A percentile compares a stretch with the other conserved stretches of the same genome.
Evolutionary conservation across 176 grass and related monocot species (phyloP).

Genomic region (Bromus sterilis): DNA sequence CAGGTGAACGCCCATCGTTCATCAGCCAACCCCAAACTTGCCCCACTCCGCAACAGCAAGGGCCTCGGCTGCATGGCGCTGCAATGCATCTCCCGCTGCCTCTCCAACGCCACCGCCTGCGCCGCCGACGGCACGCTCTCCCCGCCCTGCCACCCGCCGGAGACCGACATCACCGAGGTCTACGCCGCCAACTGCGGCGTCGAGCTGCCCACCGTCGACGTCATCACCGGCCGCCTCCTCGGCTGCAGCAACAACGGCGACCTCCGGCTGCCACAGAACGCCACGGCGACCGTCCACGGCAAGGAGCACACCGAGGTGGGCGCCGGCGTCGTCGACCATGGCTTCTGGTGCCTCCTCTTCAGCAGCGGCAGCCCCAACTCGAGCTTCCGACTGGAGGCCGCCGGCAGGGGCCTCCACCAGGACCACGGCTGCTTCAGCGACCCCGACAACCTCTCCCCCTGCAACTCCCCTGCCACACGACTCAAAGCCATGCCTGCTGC

Average conservation of each 20-base stretch:
- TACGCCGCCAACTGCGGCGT: constrained; percentile 93
- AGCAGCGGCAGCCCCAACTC: constrained; percentile 55
- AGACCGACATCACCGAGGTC: constrained; percentile 79
- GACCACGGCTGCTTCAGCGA: constrained; percentile 69
- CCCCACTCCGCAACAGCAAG: constrained; percentile 43
- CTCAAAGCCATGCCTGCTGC: not conserved
- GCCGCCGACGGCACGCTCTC: not conserved
- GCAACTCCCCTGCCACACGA: not conserved
- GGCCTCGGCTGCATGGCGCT: constrained; percentile 94
- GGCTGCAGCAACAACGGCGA: constrained; percentile 1
- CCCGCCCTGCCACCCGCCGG: constrained; percentile 47
- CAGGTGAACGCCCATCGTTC: constrained; percentile 68
- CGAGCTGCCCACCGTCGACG: constrained; percentile 77
- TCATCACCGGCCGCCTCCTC: constrained; percentile 47
- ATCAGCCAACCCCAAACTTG: constrained; percentile 43
- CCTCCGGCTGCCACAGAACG: constrained; percentile 14
- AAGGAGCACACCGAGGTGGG: constrained; percentile 76
- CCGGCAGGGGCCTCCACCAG: constrained; percentile 59
- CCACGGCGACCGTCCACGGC: constrained; percentile 31
- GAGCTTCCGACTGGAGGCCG: constrained; percentile 70
- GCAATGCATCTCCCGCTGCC: constrained; percentile 66
- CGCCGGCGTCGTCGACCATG: constrained; percentile 4
- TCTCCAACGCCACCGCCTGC: not conserved
- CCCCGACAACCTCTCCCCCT: constrained; percentile 32
- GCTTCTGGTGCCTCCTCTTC: constrained; percentile 86